Conservation (phyloP, 225 moss, liverwort and hornwort species). For the Sphagnum tenellum region DNA sequence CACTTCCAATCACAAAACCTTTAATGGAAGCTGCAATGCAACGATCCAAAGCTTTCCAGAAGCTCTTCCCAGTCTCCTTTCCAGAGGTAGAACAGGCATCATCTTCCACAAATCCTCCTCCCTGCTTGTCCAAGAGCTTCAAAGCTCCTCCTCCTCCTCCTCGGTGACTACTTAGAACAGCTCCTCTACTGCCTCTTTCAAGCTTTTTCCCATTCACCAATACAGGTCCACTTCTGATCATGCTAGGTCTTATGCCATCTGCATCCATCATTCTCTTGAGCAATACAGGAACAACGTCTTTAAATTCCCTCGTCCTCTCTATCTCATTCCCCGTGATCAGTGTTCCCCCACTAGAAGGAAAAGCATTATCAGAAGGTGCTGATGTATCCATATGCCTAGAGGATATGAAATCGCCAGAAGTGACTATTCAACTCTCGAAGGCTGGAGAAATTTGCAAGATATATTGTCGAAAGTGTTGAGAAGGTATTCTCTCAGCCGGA, state of each 20-base stretch:
- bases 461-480: too few relatives aligned
- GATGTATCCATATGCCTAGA: too few relatives aligned
- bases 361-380: too few relatives aligned
- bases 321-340: too few relatives aligned
- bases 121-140: too few relatives aligned
- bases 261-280: conserved; percentile 34
- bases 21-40: conserved; percentile 75
- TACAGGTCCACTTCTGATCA: conserved; percentile 17
- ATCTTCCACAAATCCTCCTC: conserved; percentile 35
- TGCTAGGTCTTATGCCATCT: conserved; percentile 17
- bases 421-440: too few relatives aligned
- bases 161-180: conserved; percentile 17
- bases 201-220: conserved; percentile 44
- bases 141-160: too few relatives aligned
- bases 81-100: conserved; percentile 35
- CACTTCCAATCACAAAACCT: conserved; percentile 82
- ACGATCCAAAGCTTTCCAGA: conserved; percentile 58
- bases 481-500: too few relatives aligned
- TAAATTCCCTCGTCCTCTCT: conserved; percentile 4
- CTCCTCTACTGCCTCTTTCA: conserved; percentile 32
- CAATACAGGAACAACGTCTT: conserved; percentile 30
- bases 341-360: too few relatives aligned
- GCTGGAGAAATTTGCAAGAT: too few relatives aligned
- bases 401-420: too few relatives aligned
- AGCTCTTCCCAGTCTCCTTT: conserved; percentile 36